Evolutionary conservation across 176 grass and related monocot species (phyloP), one percentile per base, ranked within the genome.

Genomic region (Oryza rufipogon): DNA sequence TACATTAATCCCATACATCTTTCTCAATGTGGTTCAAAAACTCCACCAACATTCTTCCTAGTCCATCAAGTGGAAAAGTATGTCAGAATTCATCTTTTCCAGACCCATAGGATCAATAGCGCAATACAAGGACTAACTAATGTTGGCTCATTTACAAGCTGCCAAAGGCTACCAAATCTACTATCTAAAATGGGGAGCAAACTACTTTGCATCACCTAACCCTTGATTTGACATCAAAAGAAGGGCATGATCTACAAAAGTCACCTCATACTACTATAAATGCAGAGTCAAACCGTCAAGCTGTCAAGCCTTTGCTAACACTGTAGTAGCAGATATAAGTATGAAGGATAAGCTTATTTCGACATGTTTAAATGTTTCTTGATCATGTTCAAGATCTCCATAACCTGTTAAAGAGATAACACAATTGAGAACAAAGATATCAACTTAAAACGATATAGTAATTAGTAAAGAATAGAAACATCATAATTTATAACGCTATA

Each of bases 331-430:
- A 15, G 45, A 41, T 76, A 6, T 42, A 68, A 63, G 15, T 14
- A 14, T 9, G 16, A 26, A 79, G 20, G 63, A 13, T 25, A 36
- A 83, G 33, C 80, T 86, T 16, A 89, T 65, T 88, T 93, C 64
- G 66, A 19, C 75, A 77, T 73, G 84, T 74, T 84, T 23, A 88
- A 88, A 85, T 88, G 86, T 68, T 87, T 94, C 87, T 71, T 90
- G 33, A 93, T 91, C 80, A 94, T 79, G 68, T 73, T 86, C 58
- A 94, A 80, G 64, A 79, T 84, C 76, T 94, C 92, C 83, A 94
- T 88, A 63, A 94, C 87, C 87, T 94, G 76, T 45, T 25, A 64
- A 46, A 85, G 5, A 49, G 26, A 58, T 51, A 68, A 33, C 22
- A 4, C 2, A 41, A 11, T 82, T 70, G 17, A 51, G 19, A 82